Evolutionary conservation across 2,329 filamentous ascomycete species (phyloP), one percentile per base, ranked within the genome.

Genomic region (Talaromyces rugulosus): DNA sequence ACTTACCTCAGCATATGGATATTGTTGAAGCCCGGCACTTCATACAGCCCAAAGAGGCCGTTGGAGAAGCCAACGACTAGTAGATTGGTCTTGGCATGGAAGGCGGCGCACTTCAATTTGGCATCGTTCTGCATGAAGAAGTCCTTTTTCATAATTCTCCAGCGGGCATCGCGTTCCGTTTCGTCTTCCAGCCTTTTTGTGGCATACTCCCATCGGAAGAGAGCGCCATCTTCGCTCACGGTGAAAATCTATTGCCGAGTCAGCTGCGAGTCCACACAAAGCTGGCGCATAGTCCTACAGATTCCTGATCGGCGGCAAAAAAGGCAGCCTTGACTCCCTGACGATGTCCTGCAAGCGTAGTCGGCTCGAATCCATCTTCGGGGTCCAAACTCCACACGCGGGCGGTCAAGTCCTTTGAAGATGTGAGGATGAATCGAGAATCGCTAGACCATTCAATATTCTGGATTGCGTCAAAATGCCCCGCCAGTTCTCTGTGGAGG

Each of bases 51-150:
- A 75, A 99, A 99, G 7, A 96, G 81, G 36, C 95, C 95, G 70
- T 96, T 96, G 2, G 93, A 96, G 74, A 99, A 98, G 7, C 95
- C 95, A 16, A 92, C 92, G 1, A 99, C 93, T n/a, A 99, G 80
- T n/a, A 99, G 82, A 73, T 94, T 95, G 0, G 92, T 91, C 42
- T 88, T 83, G 0, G 93, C 81, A 68, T 99, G 95, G 74, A 92
- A 99, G 31, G 89, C 86, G n/a, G 93, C 91, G 70, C 94, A 98
- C 67, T 90, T 91, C 44, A 98, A 85, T 68, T 91, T 89, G 1
- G 94, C 89, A 64, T 89, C 89, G 68, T 90, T 90, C 73, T 97
- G 95, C 87, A 95, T 89, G 77, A 98, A 98, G 76, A 92, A 99
- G 75, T 98, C 88, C 66, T 89, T 87, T 71, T 95, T 86, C n/a